These are phyloP conservation scores for Spergularia bocconei DNA, from an alignment of 148 eudicot genomes.

Conservation along the genomic window DNA sequence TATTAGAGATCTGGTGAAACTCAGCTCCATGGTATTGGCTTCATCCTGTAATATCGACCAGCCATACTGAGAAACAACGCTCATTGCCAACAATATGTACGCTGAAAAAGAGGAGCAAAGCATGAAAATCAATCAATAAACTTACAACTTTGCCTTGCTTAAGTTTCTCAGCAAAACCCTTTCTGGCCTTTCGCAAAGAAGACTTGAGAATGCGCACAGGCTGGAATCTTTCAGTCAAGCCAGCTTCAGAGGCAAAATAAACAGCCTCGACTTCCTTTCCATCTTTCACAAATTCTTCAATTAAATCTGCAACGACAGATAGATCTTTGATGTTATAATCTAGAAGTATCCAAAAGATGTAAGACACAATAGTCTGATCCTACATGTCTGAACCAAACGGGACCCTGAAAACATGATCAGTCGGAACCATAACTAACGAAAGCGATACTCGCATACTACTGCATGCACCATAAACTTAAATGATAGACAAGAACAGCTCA, in stretches of 20 bases:
- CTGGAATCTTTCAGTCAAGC: slow-evolving; percentile 46
- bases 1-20: slow-evolving; percentile 37
- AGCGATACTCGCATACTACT: no score
- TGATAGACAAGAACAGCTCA: no score
- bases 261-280: slow-evolving; percentile 60
- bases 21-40: slow-evolving; percentile 43
- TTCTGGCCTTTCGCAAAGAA: slow-evolving; percentile 27
- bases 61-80: not conserved
- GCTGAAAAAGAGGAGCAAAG: not conserved
- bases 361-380: not conserved
- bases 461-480: no score
- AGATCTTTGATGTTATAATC: not conserved
- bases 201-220: slow-evolving; percentile 46
- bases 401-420: not conserved
- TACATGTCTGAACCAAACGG: not conserved
- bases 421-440: no score
- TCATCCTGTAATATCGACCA: slow-evolving; percentile 39
- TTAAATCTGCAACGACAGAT: slow-evolving; percentile 32
- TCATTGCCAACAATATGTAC: not conserved
- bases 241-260: slow-evolving; percentile 49
- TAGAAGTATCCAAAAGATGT: not conserved
- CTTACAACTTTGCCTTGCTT: slow-evolving; percentile 37
- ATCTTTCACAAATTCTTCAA: slow-evolving; percentile 41
- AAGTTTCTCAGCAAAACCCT: slow-evolving; percentile 20
- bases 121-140: not conserved